A percentile compares a stretch with the other conserved stretches of the same genome.
These are phyloP conservation scores for Corymbia citriodora DNA, from an alignment of 441 rosid species.

Conservation along the genomic window DNA sequence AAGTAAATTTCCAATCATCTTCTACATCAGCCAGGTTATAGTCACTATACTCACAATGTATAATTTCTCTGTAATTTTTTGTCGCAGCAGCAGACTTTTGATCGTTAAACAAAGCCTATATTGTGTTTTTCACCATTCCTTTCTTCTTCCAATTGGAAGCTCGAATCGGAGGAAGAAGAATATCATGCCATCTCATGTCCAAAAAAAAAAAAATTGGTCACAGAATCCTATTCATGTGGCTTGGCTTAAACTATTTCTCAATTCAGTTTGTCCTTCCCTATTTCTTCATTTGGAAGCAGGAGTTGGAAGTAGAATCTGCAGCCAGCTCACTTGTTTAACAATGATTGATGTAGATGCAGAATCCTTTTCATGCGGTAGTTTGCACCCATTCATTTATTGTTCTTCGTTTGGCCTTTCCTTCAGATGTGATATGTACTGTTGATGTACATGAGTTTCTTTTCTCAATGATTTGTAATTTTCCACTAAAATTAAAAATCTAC, in stretches of 20 bases:
- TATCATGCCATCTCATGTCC: neutral
- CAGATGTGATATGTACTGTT: neutral
- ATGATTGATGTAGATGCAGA: neutral
- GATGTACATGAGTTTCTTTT: no score
- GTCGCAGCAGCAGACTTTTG: neutral
- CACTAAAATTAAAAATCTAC: accelerated
- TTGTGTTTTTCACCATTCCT: neutral
- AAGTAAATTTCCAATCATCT: neutral
- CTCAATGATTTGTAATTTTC: no score
- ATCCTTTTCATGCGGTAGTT: neutral
- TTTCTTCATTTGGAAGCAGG: neutral
- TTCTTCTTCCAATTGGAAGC: neutral
- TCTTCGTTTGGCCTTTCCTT: neutral
- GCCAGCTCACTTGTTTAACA: neutral
- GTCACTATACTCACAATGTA: neutral
- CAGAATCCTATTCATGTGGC: neutral
- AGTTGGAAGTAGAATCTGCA: neutral
- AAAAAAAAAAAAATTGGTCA: neutral
- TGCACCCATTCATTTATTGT: neutral
- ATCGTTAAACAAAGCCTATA: neutral
- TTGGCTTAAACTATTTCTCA: neutral
- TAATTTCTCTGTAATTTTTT: neutral
- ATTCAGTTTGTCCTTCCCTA: neutral
- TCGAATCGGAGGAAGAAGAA: neutral
- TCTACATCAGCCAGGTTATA: neutral